Percentiles rank a stretch among this genome's conserved stretches.
Evolutionary conservation across 148 eudicot genomes (phyloP).

Genomic region (Gaultheria prostrata): DNA sequence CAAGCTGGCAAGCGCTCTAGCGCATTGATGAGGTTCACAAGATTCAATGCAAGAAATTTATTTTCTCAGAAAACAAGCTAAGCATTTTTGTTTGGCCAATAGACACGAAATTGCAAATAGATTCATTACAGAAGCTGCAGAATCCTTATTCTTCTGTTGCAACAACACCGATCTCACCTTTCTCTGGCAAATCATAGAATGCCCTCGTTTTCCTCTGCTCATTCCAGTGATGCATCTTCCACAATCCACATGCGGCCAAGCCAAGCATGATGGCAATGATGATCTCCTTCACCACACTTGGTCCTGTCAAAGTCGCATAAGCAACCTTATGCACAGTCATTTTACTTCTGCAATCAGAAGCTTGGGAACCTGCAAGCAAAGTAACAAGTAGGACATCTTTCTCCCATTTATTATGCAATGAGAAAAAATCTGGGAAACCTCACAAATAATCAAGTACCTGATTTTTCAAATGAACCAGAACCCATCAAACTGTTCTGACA

Average conservation of each 20-base stretch:
- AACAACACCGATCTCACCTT: slow-evolving; percentile 17
- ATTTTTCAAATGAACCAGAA: not conserved
- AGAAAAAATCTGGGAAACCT: not conserved
- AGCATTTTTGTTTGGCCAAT: not conserved
- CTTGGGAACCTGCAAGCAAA: slow-evolving; percentile 21
- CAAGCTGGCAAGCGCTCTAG: not conserved
- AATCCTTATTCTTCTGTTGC: slow-evolving; percentile 12
- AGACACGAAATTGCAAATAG: not conserved
- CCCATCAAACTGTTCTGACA: not conserved
- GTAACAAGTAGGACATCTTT: not conserved
- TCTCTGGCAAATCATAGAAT: slow-evolving; percentile 39
- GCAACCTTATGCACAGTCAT: slow-evolving; percentile 60
- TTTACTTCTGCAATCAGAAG: slow-evolving; percentile 12
- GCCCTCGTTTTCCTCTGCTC: slow-evolving; percentile 52
- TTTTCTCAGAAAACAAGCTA: not conserved
- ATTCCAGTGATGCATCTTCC: slow-evolving; percentile 72
- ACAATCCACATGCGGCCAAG: slow-evolving; percentile 45
- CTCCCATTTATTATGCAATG: not conserved
- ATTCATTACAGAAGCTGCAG: not conserved
- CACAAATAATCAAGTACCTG: not conserved
- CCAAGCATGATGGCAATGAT: slow-evolving; percentile 42
- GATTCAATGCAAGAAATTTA: not conserved
- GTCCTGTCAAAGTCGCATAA: slow-evolving; percentile 62
- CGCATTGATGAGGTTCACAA: not conserved
- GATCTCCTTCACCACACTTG: slow-evolving; percentile 61